Conservation (phyloP, 208 protist genomes). For the Angomonas ambiguus region DNA sequence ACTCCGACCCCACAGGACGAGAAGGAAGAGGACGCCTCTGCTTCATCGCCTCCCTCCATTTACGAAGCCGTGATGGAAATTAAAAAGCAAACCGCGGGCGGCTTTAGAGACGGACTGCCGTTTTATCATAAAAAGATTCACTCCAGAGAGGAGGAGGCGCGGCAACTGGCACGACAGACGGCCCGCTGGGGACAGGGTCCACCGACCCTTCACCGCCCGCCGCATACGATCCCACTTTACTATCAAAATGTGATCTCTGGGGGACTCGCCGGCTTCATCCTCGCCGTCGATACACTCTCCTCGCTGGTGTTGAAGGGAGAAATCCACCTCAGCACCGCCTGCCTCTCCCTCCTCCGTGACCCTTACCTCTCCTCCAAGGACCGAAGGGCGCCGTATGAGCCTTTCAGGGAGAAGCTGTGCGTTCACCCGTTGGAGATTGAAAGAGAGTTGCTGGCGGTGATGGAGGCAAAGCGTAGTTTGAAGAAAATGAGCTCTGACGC, state of each 20-base stretch:
- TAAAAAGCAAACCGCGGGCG: not conserved
- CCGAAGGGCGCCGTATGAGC: not conserved
- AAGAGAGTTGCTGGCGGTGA: conserved; percentile 50
- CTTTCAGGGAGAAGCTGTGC: conserved; percentile 22
- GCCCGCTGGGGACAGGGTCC: not conserved
- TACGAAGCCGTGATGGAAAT: not conserved
- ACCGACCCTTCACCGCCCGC: not conserved
- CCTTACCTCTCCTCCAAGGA: conserved; percentile 14
- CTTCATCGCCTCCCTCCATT: not conserved
- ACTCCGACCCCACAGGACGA: too few relatives aligned
- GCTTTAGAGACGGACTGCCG: not conserved
- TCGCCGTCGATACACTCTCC: conserved; percentile 58
- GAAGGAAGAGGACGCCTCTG: not conserved
- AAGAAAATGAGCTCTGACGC: conserved; percentile 11
- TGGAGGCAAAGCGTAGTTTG: conserved; percentile 36
- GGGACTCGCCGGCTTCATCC: conserved; percentile 48
- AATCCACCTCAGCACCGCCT: conserved; percentile 56
- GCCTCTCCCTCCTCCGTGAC: conserved; percentile 58
- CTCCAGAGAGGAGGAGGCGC: not conserved
- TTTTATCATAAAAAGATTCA: not conserved
- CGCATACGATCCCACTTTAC: not conserved
- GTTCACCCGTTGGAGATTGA: conserved; percentile 47
- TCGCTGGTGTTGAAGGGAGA: conserved; percentile 55
- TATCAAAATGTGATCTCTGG: conserved; percentile 56
- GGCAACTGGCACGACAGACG: not conserved